Evolutionary conservation across 768 basidiomycete species (phyloP), one percentile per base, ranked within the genome.

Genomic region (Gelatoporia subvermispora): DNA sequence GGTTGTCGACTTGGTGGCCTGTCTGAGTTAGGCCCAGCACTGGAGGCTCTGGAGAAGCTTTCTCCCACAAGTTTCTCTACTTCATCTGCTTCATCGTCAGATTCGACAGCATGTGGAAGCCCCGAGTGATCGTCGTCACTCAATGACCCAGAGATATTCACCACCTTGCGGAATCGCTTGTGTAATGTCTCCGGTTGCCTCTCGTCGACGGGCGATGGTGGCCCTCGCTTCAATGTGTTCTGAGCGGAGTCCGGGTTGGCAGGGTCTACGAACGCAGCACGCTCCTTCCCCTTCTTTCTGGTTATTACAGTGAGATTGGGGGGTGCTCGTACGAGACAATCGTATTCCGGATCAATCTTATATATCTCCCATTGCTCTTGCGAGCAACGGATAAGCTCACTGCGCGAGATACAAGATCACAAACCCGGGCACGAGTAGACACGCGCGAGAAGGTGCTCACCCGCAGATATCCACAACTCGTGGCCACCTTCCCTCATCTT

Each of bases 301-400:
- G 40, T 9, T 17, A 71, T 67, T 13, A 55, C 57, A 17, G 48
- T 41, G 3, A 42, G 18, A 20, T 28, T 45, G 1, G 66, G 65
- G 0, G 48, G 48, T 3, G 49, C 41, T 7, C 53, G 74, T 8
- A 88, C 79, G 49, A 68, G 65, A 59, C 88, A 91, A 20, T 78
- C 75, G 55, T 90, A 90, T n/a, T 65, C 63, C 2, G 84, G 80
- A 59, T 91, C 88, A 8, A 91, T 73, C 60, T 89, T 90, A 68
- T 89, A 84, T 23, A 90, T 81, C 52, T 91, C 88, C 88, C 88
- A 91, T 62, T 89, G 87, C 31, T 90, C 85, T 61, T 85, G 84
- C 17, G 77, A 76, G 60, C 76, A 77, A 49, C 75, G 62, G 45
- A 77, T 64, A 1, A 64, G 60, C 65, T 77, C 67, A 9, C 83